phyloP scores from a whole-genome alignment of 2,329 filamentous ascomycete species.

The Apiospora pterosperma region DNA sequence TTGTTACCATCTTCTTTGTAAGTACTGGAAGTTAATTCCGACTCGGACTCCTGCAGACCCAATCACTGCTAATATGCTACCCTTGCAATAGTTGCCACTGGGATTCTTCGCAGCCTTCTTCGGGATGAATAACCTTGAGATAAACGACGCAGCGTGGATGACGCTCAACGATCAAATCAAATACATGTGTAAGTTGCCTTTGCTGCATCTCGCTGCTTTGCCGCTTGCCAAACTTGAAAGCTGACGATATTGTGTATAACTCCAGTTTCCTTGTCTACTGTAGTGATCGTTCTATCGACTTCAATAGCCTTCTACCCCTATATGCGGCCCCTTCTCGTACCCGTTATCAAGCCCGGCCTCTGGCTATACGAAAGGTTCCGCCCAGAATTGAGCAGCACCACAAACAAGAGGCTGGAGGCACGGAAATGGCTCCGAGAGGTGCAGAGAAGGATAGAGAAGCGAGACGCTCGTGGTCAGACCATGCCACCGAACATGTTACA shows the following conservation, averaged over 20 bases:
- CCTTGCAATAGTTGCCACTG: slow-evolving; percentile 26
- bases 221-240: not conserved
- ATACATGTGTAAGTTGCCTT: slow-evolving; percentile 18
- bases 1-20: slow-evolving; percentile 33
- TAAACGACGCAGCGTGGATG: slow-evolving; percentile 15
- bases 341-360: not conserved
- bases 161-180: slow-evolving; percentile 13
- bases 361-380: not conserved
- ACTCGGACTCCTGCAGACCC: too few species aligned
- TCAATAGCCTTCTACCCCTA: not conserved
- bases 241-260: not conserved
- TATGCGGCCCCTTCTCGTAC: not conserved
- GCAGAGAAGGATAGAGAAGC: not conserved
- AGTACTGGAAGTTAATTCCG: slow-evolving; percentile 1
- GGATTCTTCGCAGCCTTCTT: slow-evolving; percentile 35
- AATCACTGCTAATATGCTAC: not conserved
- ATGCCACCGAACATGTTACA: not conserved
- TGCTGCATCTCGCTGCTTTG: too few species aligned
- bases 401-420: not conserved
- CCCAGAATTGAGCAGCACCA: not conserved
- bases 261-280: not conserved
- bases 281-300: not conserved
- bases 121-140: slow-evolving; percentile 33
- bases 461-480: not conserved
- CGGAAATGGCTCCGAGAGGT: not conserved